Conservation (phyloP, 2,329 filamentous ascomycete species). For the Chrysoporthe austroafricana region DNA sequence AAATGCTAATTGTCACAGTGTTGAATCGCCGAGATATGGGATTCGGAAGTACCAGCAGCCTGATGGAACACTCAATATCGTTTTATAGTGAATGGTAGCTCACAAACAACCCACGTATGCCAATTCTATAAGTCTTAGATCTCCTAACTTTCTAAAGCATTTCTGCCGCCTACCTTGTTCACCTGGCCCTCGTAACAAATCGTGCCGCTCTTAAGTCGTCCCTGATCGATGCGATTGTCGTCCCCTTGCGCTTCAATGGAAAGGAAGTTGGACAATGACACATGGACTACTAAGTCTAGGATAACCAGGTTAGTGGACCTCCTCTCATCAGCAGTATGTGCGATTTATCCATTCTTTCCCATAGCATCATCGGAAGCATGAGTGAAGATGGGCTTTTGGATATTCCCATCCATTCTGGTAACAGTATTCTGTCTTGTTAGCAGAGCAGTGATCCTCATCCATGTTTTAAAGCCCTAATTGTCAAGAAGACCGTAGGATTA, state of each 20-base stretch:
- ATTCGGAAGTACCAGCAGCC: conserved; percentile 36
- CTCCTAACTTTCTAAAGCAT: conserved; percentile 12
- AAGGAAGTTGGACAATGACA: conserved; percentile 45
- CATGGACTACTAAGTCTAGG: conserved; percentile 45
- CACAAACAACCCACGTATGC: background rate
- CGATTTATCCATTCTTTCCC: conserved; percentile 45
- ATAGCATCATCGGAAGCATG: conserved; percentile 37
- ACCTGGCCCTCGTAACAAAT: conserved; percentile 14
- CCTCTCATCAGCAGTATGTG: conserved; percentile 38
- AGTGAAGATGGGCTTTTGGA: conserved; percentile 50
- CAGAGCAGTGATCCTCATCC: conserved; percentile 22
- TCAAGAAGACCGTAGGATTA: conserved; percentile 13
- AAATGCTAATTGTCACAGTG: conserved; percentile 32
- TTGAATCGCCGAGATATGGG: conserved; percentile 40
- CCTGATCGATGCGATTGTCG: conserved; percentile 39
- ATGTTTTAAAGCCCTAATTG: background rate
- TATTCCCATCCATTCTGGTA: conserved; percentile 37
- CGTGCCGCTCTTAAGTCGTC: conserved; percentile 17
- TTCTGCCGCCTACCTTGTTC: conserved; percentile 18
- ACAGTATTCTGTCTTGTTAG: conserved; percentile 35
- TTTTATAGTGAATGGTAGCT: conserved; percentile 30
- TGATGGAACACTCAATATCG: conserved; percentile 41
- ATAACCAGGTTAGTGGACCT: conserved; percentile 40
- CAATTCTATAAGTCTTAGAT: no score
- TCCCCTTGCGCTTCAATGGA: conserved; percentile 39